Evolutionary conservation across 2,329 filamentous ascomycete species (phyloP), one percentile per base, ranked within the genome.

Genomic region (Pseudonectria foliicola): DNA sequence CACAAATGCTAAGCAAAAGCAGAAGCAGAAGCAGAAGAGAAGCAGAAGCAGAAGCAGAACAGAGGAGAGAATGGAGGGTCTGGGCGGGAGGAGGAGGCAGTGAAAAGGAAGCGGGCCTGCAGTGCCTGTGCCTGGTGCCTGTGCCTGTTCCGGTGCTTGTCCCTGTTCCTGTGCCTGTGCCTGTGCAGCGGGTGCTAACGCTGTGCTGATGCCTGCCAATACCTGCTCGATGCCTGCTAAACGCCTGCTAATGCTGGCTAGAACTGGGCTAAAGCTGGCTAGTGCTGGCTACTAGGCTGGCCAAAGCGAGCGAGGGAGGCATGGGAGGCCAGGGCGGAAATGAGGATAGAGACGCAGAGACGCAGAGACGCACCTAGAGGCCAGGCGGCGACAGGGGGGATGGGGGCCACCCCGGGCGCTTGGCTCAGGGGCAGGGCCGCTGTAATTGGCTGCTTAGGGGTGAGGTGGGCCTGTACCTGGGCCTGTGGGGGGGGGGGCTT

Each of bases 381-480:
- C 18, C 18, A 21, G 18, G 18, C 18, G 18, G 18, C 43, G 36
- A 40, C 31, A 26, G 31, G 27, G 27, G 27, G 29, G 21, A 14
- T 12, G 33, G 14, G 31, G 27, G 34, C 31, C n/a, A 16, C 27
- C 14, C 46, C 42, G 25, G 33, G 41, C 41, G 42, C 33, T 40
- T 34, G 25, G 15, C 13, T 40, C 48, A 52, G 48, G 48, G 48
- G 48, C 43, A 24, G 33, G 28, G 27, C 33, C 40, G 18, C 41
- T 50, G 33, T 35, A 43, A 52, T 52, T 52, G 49, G 49, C 37
- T 37, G 30, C 40, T 44, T 33, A 21, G 37, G 30, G 33, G 37
- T 16, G 16, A 12, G 32, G 13, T 29, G 29, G 38, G 24, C n/a
- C 34, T 31, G 29, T 27, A 29, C 13, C 21, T 21, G 35, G 29